A percentile compares a stretch with the other conserved stretches of the same genome.
Conservation (phyloP, 2,329 filamentous ascomycete genomes). For the Chaetomiaceae sp. region DNA sequence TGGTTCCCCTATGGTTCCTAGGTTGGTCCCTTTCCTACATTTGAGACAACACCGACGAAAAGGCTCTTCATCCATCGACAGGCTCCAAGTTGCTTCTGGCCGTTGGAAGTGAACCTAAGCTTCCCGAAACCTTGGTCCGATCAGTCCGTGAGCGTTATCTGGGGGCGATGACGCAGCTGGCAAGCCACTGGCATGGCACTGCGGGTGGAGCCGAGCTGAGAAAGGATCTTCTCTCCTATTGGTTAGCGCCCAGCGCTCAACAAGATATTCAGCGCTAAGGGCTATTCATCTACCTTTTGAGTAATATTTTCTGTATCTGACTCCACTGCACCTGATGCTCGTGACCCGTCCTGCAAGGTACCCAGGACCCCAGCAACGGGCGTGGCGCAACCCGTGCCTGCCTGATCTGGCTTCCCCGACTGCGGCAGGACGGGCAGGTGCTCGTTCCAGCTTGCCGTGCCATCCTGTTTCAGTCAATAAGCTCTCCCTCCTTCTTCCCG, state of each 20-base stretch:
- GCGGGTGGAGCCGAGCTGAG: background rate
- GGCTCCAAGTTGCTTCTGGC: no score
- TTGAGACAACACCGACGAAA: no score
- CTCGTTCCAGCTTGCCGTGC: conserved; percentile 17
- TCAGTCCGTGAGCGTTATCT: background rate
- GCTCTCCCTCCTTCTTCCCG: conserved; percentile 1
- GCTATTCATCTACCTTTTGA: background rate
- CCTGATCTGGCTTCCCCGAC: conserved; percentile 14
- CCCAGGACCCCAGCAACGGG: conserved; percentile 14
- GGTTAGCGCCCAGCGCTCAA: background rate
- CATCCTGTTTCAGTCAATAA: conserved; percentile 12
- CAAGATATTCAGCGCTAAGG: background rate
- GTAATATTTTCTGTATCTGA: background rate
- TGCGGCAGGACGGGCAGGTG: conserved; percentile 16
- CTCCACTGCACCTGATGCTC: background rate
- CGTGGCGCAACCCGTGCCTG: conserved; percentile 21
- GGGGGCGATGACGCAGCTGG: conserved; percentile 7
- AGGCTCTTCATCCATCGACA: no score
- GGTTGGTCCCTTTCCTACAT: no score
- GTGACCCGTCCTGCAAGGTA: conserved; percentile 28
- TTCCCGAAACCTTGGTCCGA: background rate
- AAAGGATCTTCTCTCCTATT: background rate
- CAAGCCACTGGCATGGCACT: background rate
- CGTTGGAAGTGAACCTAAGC: no score
- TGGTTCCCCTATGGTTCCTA: background rate